A percentile compares a stretch with the other conserved stretches of the same genome.
Conservation (phyloP, 805 yeast species). For the Suhomyces faveliae region DNA sequence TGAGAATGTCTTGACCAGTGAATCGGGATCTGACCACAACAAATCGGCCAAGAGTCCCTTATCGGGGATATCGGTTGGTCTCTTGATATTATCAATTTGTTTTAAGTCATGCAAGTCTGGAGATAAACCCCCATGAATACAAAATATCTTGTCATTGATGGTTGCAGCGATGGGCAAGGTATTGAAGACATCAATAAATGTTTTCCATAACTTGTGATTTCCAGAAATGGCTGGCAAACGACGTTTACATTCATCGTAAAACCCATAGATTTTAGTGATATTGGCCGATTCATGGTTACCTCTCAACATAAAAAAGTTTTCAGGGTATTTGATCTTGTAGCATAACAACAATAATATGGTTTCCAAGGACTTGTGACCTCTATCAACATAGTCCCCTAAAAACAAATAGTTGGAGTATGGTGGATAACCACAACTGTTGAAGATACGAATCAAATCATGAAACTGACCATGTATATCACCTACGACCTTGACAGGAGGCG, state of each 20-base stretch:
- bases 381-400: slow-evolving; percentile 59
- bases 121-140: slow-evolving; percentile 72
- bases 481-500: slow-evolving; percentile 79
- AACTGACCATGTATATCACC: slow-evolving; percentile 81
- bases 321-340: slow-evolving; percentile 57
- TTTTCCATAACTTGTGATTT: slow-evolving; percentile 48
- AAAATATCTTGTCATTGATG: slow-evolving; percentile 55
- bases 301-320: slow-evolving; percentile 57
- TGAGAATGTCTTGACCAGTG: slow-evolving; percentile 33
- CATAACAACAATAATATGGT: slow-evolving; percentile 52
- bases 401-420: slow-evolving; percentile 56
- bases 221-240: slow-evolving; percentile 34
- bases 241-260: slow-evolving; percentile 60
- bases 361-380: slow-evolving; percentile 58
- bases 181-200: slow-evolving; percentile 54
- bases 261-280: slow-evolving; percentile 59
- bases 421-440: slow-evolving; percentile 59
- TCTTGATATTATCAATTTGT: slow-evolving; percentile 66
- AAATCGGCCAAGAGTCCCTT: slow-evolving; percentile 74
- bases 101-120: slow-evolving; percentile 64
- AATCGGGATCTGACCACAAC: slow-evolving; percentile 81
- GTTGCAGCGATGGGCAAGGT: slow-evolving; percentile 63
- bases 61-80: slow-evolving; percentile 86
- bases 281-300: slow-evolving; percentile 62
- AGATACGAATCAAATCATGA: slow-evolving; percentile 51